A percentile compares a stretch with the other conserved stretches of the same genome.
These are phyloP conservation scores for Coemansia sp. DNA, from an alignment of 371 early-diverging fungal species.

Conservation along the genomic window DNA sequence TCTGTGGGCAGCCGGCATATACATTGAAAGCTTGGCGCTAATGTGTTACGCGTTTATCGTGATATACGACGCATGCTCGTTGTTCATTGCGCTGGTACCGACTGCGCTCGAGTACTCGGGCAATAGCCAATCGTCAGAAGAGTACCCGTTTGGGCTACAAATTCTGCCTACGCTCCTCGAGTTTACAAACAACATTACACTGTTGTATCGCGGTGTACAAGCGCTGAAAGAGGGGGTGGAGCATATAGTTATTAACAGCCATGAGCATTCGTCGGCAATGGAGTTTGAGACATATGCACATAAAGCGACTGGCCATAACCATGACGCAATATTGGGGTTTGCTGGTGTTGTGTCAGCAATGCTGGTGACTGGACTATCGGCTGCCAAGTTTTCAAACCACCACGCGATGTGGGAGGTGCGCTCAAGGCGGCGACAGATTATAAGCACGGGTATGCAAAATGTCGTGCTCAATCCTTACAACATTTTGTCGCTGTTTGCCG, in stretches of 20 bases:
- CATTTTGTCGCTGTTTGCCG: slow-evolving; percentile 23
- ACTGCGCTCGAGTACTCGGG: slow-evolving; percentile 40
- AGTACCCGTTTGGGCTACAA: slow-evolving; percentile 43
- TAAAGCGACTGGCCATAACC: slow-evolving; percentile 10
- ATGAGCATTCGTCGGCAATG: slow-evolving; percentile 12
- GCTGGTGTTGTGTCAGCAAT: slow-evolving; percentile 13
- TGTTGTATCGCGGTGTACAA: slow-evolving; percentile 48
- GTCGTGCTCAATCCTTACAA: slow-evolving; percentile 35
- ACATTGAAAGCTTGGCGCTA: slow-evolving; percentile 22
- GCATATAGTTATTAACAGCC: slow-evolving; percentile 28
- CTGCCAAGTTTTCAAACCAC: slow-evolving; percentile 38
- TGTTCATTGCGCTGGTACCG: slow-evolving; percentile 38
- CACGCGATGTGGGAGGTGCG: slow-evolving; percentile 26
- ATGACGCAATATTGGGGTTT: slow-evolving; percentile 3
- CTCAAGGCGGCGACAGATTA: neutral
- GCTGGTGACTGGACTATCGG: slow-evolving; percentile 12
- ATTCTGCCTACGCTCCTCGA: slow-evolving; percentile 29
- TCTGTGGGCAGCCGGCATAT: slow-evolving; percentile 24
- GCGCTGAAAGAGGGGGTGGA: slow-evolving; percentile 49
- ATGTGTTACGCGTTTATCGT: slow-evolving; percentile 37
- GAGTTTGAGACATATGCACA: slow-evolving; percentile 42
- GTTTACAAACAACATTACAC: slow-evolving; percentile 41
- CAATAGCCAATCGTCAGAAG: slow-evolving; percentile 18
- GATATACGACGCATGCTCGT: slow-evolving; percentile 29
- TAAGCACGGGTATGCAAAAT: slow-evolving; percentile 25